Evolutionary conservation across 2,329 filamentous ascomycete genomes (phyloP).

Genomic region (Cytospora piceicola): DNA sequence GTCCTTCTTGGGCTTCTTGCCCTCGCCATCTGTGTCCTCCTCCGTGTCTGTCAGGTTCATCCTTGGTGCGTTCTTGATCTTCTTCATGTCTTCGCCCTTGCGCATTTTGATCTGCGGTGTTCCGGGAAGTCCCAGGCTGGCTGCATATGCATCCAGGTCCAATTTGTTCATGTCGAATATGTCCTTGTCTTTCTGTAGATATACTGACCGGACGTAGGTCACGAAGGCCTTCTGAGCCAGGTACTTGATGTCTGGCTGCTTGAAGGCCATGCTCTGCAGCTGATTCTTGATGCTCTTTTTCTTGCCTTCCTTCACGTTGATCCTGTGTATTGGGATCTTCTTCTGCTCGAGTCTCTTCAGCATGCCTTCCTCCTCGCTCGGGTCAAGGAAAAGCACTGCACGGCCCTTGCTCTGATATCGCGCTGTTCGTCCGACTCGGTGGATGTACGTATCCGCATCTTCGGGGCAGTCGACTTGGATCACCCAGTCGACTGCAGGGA

Average conservation of each 20-base stretch:
- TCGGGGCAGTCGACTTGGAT: slow-evolving; percentile 98
- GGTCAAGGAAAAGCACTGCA: slow-evolving; percentile 89
- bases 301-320: slow-evolving; percentile 87
- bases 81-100: slow-evolving; percentile 86
- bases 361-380: slow-evolving; percentile 93
- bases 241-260: slow-evolving; percentile 92
- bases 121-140: slow-evolving; percentile 85
- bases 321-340: slow-evolving; percentile 84
- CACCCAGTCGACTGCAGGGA: slow-evolving; percentile 96
- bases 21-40: slow-evolving; percentile 53
- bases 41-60: slow-evolving; percentile 66
- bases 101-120: slow-evolving; percentile 92
- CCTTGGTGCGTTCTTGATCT: slow-evolving; percentile 82
- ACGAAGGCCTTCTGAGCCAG: slow-evolving; percentile 95
- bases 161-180: slow-evolving; percentile 84
- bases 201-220: slow-evolving; percentile 82
- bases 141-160: slow-evolving; percentile 82
- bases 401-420: slow-evolving; percentile 86
- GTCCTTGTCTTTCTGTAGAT: slow-evolving; percentile 89
- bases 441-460: slow-evolving; percentile 96
- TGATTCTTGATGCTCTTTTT: slow-evolving; percentile 83
- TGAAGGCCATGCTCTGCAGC: slow-evolving; percentile 93
- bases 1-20: slow-evolving; percentile 60
- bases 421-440: slow-evolving; percentile 93
- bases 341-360: slow-evolving; percentile 81